These are phyloP conservation scores for Ambrosia hybrid DNA, from an alignment of 140 eudicot genomes.

Conservation along the genomic window DNA sequence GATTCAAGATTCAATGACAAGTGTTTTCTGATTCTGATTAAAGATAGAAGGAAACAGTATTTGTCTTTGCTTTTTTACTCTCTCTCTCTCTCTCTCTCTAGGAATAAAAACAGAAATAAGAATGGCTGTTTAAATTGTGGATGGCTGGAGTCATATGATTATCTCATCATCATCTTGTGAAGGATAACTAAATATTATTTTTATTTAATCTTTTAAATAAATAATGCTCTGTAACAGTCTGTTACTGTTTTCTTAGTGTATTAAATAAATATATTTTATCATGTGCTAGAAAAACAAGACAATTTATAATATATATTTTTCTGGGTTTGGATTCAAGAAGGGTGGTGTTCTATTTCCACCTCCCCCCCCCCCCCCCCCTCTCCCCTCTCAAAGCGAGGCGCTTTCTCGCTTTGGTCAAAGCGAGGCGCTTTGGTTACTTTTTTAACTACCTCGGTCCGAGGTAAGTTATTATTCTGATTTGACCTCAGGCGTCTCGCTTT, in stretches of 20 bases:
- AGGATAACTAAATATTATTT: not conserved
- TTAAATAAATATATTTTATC: no score
- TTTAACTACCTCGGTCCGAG: no score
- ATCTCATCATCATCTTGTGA: slow-evolving; percentile 66
- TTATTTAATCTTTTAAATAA: no score
- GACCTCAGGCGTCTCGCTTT: no score
- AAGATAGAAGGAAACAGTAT: not conserved
- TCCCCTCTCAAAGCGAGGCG: no score
- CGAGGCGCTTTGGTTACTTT: no score
- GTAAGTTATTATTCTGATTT: no score
- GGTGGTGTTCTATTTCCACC: no score
- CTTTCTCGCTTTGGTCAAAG: not conserved
- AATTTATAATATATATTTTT: not conserved
- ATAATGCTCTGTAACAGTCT: not conserved
- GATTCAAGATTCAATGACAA: slow-evolving; percentile 55
- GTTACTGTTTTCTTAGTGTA: not conserved
- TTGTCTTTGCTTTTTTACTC: slow-evolving; percentile 23
- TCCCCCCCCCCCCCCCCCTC: no score
- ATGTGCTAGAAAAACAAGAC: not conserved
- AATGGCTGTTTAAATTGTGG: slow-evolving; percentile 12
- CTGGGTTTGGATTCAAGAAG: not conserved
- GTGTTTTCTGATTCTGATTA: slow-evolving; percentile 17
- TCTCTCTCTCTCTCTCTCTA: slow-evolving; percentile 33
- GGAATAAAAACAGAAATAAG: slow-evolving; percentile 31
- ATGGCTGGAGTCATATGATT: slow-evolving; percentile 48